phyloP scores from a whole-genome alignment of 2,329 filamentous ascomycete genomes.

The Ophiosphaerella korrae region DNA sequence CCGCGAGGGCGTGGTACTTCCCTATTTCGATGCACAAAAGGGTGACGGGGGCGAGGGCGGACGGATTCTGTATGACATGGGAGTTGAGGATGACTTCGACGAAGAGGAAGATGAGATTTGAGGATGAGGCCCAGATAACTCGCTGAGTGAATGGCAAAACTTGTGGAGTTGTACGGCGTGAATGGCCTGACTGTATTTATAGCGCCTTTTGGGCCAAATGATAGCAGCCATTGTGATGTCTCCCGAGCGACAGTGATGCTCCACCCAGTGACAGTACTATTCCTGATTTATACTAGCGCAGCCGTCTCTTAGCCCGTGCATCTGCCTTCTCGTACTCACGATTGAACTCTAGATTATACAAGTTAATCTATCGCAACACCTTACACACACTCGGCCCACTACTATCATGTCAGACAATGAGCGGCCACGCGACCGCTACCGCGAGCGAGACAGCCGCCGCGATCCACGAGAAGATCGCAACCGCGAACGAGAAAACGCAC shows the following conservation, averaged over 20 bases:
- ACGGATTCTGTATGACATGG: slow-evolving; percentile 95
- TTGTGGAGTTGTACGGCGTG: too few species aligned
- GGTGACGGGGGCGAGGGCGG: slow-evolving; percentile 80
- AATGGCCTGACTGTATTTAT: too few species aligned
- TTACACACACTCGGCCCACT: slow-evolving; percentile 2
- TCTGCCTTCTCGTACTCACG: too few species aligned
- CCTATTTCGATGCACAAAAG: slow-evolving; percentile 95
- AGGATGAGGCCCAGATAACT: slow-evolving; percentile 1
- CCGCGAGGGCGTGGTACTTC: slow-evolving; percentile 85
- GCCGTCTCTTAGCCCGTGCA: too few species aligned
- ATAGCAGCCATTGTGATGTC: too few species aligned
- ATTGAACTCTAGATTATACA: too few species aligned
- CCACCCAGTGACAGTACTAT: too few species aligned
- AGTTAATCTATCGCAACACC: not conserved
- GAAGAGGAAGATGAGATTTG: slow-evolving; percentile 93
- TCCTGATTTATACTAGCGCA: too few species aligned
- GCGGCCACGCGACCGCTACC: slow-evolving; percentile 25
- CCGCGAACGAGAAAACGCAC: slow-evolving; percentile 28
- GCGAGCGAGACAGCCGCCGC: slow-evolving; percentile 28
- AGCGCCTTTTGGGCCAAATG: too few species aligned
- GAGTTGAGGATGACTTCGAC: slow-evolving; percentile 93
- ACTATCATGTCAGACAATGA: slow-evolving; percentile 29
- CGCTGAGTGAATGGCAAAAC: too few species aligned
- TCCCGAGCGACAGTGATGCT: too few species aligned
- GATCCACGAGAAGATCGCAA: slow-evolving; percentile 25